A percentile compares a stretch with the other conserved stretches of the same genome.
Conservation (phyloP, 495 filamentous ascomycete genomes). For the Polyplosphaeria fusca region DNA sequence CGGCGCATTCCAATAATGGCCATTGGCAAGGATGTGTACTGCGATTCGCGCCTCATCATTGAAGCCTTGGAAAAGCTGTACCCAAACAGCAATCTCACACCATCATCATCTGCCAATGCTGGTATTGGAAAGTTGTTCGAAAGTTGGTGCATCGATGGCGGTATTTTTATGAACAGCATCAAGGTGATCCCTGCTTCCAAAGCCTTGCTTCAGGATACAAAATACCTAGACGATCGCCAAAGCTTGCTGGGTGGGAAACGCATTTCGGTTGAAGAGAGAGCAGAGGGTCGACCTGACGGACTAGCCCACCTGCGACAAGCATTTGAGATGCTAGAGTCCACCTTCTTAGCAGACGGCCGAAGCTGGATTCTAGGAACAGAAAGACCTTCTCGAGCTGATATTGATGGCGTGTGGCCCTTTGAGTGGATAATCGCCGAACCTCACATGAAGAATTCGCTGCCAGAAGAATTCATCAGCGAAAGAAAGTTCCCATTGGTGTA, state of each 20-base stretch:
- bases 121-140: slow-evolving; percentile 39
- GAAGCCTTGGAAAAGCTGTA: slow-evolving; percentile 27
- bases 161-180: slow-evolving; percentile 48
- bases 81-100: background rate
- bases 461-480: background rate
- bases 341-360: slow-evolving; percentile 20
- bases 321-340: slow-evolving; percentile 22
- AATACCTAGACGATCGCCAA: slow-evolving; percentile 53
- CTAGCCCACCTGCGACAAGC: slow-evolving; percentile 15
- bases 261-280: slow-evolving; percentile 9
- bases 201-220: slow-evolving; percentile 47
- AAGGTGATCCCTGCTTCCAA: slow-evolving; percentile 52
- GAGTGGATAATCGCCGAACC: slow-evolving; percentile 13
- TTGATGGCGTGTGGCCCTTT: slow-evolving; percentile 30
- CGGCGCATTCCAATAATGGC: slow-evolving; percentile 63
- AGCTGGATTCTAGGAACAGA: slow-evolving; percentile 21
- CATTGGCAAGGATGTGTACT: slow-evolving; percentile 39
- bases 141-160: slow-evolving; percentile 47
- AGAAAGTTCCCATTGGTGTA: slow-evolving; percentile 17
- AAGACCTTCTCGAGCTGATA: slow-evolving; percentile 13
- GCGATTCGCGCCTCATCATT: slow-evolving; percentile 52
- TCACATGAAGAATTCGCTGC: slow-evolving; percentile 13
- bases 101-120: background rate
- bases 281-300: slow-evolving; percentile 11
- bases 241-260: slow-evolving; percentile 8